Base-by-base conservation (phyloP, 1,139 yeast species). In the Geotrichum citri-aurantii region DNA sequence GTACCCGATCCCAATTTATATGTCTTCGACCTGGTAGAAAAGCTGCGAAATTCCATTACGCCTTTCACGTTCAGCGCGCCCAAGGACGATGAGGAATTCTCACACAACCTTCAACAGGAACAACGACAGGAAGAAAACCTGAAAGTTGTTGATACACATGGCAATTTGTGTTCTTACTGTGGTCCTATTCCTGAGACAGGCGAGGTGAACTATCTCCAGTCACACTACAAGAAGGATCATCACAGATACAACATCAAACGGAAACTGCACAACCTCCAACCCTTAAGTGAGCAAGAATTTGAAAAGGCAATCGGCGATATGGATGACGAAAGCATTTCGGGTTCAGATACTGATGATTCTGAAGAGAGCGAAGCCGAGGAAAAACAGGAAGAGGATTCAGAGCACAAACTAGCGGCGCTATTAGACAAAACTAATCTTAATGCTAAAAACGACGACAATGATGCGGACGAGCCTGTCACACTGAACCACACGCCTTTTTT, bases 221-320 rank as follows among this genome's bases (percentile, higher is more conserved):
- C 72, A n/a, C 87, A 85, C 66, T 85, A 80, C 73, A 83, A 81
- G 64, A 77, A 84, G 0, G 90, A 86, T 65, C 77, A 79, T 44
- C 86, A 86, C 66, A 76, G 83, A 52, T 79, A 78, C 67, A 88
- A 88, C 68, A 66, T 83, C 58, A 84, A 83, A 68, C 75, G 93
- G 63, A 71, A 75, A 27, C 66, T 81, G 50, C 73, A 75, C 47
- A 79, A 80, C 1, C 73, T 81, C 55, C 71, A 77, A 1, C 76
- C 82, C 0, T 70, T 87, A 31, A 73, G 79, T 2, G 88, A 83
- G 65, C 79, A 74, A 1, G 84, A 85, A 66, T 88, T 86, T 65
- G 88, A 85, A 40, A 72, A 73, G 12, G 64, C 83, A 52, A 68
- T 84, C 54, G 86, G 82, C 54, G 77, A 76, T 44, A 74, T 79